Percentiles rank a stretch among this genome's conserved stretches.
Conservation (phyloP, 192 early-diverging fungal species). For the Geosiphon pyriformis region DNA sequence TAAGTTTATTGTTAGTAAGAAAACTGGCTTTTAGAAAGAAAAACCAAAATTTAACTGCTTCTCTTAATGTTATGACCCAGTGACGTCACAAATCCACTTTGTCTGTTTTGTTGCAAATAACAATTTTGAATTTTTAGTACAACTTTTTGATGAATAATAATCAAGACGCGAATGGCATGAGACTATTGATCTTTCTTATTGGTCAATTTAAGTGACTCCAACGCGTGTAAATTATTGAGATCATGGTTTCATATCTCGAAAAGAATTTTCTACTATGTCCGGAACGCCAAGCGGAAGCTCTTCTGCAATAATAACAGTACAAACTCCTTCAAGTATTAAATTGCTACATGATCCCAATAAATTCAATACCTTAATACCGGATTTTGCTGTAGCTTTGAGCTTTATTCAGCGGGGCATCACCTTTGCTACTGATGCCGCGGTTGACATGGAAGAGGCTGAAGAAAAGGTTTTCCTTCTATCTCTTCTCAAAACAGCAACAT, state of each 20-base stretch:
- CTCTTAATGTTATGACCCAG: no score
- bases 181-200: no score
- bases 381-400: background rate
- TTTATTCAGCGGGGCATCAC: background rate
- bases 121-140: no score
- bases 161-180: no score
- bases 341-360: background rate
- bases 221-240: background rate
- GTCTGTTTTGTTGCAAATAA: no score
- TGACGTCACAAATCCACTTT: no score
- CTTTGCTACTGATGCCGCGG: slow-evolving; percentile 2
- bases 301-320: background rate
- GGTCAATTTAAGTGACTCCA: no score
- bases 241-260: background rate
- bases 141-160: no score
- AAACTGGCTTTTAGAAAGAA: no score
- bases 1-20: no score
- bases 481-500: background rate
- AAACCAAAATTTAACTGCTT: no score
- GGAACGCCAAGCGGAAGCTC: background rate
- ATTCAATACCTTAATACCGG: background rate
- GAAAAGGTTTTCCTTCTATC: background rate
- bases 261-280: background rate
- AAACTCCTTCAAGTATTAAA: background rate
- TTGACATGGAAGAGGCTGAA: slow-evolving; percentile 2